Percentiles rank a stretch among this genome's conserved stretches.
These are phyloP conservation scores for Nicotiana tabacum DNA, from an alignment of 257 asterid genomes.

Conservation along the genomic window DNA sequence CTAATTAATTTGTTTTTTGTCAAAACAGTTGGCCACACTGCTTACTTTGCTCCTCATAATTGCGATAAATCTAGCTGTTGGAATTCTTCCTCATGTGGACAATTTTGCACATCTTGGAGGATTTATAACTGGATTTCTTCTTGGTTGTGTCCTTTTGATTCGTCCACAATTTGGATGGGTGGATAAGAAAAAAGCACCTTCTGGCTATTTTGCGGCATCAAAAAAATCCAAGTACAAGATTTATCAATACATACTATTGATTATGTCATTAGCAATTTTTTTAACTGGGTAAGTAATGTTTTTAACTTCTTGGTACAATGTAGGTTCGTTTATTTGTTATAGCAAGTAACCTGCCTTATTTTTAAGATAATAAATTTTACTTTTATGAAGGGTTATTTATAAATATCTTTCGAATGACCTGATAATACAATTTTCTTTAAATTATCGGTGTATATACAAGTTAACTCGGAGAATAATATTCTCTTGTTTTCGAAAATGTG, in stretches of 20 bases:
- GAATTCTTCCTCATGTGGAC: slow-evolving; percentile 95
- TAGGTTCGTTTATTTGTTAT: background rate
- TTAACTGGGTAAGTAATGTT: slow-evolving; percentile 38
- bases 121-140: slow-evolving; percentile 63
- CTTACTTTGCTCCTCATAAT: slow-evolving; percentile 60
- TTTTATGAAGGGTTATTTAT: background rate
- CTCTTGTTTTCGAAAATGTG: background rate
- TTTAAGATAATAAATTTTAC: background rate
- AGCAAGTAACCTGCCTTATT: background rate
- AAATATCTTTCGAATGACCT: background rate
- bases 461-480: background rate
- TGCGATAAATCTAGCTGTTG: slow-evolving; percentile 67
- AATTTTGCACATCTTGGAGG: slow-evolving; percentile 98
- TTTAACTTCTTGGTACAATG: background rate
- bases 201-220: slow-evolving; percentile 23
- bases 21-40: slow-evolving; percentile 53
- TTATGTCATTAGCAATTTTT: slow-evolving; percentile 34
- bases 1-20: background rate
- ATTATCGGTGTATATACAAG: no score
- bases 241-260: slow-evolving; percentile 46
- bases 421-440: background rate
- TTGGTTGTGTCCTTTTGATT: slow-evolving; percentile 71
- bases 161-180: slow-evolving; percentile 84
- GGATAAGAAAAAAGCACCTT: slow-evolving; percentile 30
- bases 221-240: slow-evolving; percentile 67